Conservation (phyloP, 1,284 basidiomycete species). For the Ganoderma meredithae region DNA sequence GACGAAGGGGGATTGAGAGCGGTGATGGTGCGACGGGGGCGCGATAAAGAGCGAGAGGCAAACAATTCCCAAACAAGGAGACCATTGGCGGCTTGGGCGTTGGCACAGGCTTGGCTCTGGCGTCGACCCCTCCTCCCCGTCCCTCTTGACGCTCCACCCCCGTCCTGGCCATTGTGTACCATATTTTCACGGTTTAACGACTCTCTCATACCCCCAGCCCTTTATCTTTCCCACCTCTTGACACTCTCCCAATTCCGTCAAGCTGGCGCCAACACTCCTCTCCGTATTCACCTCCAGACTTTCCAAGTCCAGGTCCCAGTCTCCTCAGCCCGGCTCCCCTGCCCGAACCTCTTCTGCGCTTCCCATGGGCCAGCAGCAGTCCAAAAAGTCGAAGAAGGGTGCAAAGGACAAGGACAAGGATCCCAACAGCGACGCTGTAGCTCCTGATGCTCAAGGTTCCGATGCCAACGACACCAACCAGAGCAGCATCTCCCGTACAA, state of each 20-base stretch:
- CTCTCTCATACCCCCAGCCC: slow-evolving; percentile 26
- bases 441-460: slow-evolving; percentile 43
- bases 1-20: background rate
- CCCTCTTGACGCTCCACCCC: slow-evolving; percentile 17
- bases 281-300: slow-evolving; percentile 76
- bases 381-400: slow-evolving; percentile 78
- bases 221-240: slow-evolving; percentile 23
- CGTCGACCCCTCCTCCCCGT: slow-evolving; percentile 25
- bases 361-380: slow-evolving; percentile 80
- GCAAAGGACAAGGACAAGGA: slow-evolving; percentile 73
- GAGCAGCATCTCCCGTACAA: slow-evolving; percentile 52
- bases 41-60: slow-evolving; percentile 26
- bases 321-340: slow-evolving; percentile 59
- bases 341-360: slow-evolving; percentile 47
- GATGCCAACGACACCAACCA: slow-evolving; percentile 53
- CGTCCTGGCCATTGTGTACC: slow-evolving; percentile 29
- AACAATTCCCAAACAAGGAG: slow-evolving; percentile 37
- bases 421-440: slow-evolving; percentile 40
- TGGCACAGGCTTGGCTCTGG: slow-evolving; percentile 22
- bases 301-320: slow-evolving; percentile 73
- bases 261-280: slow-evolving; percentile 82
- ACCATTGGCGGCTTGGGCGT: slow-evolving; percentile 20
- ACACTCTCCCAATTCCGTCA: slow-evolving; percentile 44
- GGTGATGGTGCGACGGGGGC: slow-evolving; percentile 10
- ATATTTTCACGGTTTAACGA: slow-evolving; percentile 32